Conservation (phyloP, 2,329 filamentous ascomycete species). For the Hymenoscyphus fructigenus region DNA sequence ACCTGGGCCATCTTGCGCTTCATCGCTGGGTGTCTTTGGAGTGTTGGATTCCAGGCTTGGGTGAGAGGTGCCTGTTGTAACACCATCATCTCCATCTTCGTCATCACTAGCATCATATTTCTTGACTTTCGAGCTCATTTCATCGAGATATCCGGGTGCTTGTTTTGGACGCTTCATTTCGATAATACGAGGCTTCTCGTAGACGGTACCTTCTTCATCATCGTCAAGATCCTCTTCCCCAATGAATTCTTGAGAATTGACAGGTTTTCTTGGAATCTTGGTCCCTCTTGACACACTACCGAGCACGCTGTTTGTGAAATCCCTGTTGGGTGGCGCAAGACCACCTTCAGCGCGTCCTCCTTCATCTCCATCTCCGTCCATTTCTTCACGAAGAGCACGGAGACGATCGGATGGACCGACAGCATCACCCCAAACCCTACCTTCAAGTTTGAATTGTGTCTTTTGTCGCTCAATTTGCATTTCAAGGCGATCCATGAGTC, state of each 20-base stretch:
- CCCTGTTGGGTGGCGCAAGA: slow-evolving; percentile 51
- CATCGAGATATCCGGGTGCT: slow-evolving; percentile 60
- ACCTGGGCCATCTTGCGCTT: slow-evolving; percentile 20
- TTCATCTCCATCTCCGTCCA: slow-evolving; percentile 67
- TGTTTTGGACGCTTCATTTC: slow-evolving; percentile 70
- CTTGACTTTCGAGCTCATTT: slow-evolving; percentile 76
- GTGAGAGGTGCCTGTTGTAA: slow-evolving; percentile 73
- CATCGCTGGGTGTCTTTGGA: slow-evolving; percentile 52
- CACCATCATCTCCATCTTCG: slow-evolving; percentile 57
- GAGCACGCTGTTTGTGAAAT: slow-evolving; percentile 71
- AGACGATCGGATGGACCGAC: slow-evolving; percentile 87
- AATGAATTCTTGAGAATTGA: slow-evolving; percentile 40
- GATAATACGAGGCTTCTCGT: slow-evolving; percentile 74
- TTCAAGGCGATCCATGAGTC: slow-evolving; percentile 88
- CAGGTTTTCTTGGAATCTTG: slow-evolving; percentile 54
- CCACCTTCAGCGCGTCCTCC: neutral
- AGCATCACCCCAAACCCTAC: slow-evolving; percentile 81
- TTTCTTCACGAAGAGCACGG: slow-evolving; percentile 87
- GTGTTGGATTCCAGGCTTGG: slow-evolving; percentile 69
- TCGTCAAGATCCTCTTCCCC: slow-evolving; percentile 47
- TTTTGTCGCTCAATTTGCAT: slow-evolving; percentile 96
- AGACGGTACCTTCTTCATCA: slow-evolving; percentile 54
- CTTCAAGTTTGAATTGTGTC: slow-evolving; percentile 96
- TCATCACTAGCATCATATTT: slow-evolving; percentile 58
- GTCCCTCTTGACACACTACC: slow-evolving; percentile 67